Conservation (phyloP, 2,329 filamentous ascomycete species). For the Decorospora gaudefroyi region DNA sequence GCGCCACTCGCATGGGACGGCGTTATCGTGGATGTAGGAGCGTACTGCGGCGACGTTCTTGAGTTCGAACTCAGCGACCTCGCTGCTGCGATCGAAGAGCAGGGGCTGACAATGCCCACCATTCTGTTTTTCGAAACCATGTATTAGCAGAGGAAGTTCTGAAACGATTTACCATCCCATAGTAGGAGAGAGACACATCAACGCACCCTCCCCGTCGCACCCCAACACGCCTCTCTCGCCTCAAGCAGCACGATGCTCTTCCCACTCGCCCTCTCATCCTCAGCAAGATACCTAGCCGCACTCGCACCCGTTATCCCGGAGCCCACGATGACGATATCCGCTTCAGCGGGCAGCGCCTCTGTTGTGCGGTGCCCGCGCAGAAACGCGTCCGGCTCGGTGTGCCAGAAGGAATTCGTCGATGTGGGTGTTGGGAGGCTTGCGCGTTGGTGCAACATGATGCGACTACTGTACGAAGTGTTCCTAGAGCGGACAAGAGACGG, state of each 20-base stretch:
- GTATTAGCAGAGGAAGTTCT: too few relatives aligned
- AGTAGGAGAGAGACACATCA: neutral
- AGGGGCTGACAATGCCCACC: conserved; percentile 73
- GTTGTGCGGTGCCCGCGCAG: conserved; percentile 73
- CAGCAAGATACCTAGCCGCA: conserved; percentile 64
- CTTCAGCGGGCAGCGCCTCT: conserved; percentile 61
- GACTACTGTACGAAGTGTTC: too few relatives aligned
- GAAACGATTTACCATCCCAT: too few relatives aligned
- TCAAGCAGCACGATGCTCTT: conserved; percentile 72
- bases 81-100: conserved; percentile 63
- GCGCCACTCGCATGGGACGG: conserved; percentile 72
- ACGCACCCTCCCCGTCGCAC: conserved; percentile 77
- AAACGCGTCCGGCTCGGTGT: conserved; percentile 65
- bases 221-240: conserved; percentile 78
- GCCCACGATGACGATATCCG: conserved; percentile 73
- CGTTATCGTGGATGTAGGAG: conserved; percentile 60
- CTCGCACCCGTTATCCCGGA: conserved; percentile 78
- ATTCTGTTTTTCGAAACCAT: conserved; percentile 52
- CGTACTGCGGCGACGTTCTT: conserved; percentile 66
- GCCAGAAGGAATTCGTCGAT: conserved; percentile 74
- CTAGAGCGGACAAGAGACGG: too few relatives aligned
- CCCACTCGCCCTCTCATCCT: conserved; percentile 52
- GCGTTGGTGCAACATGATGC: conserved; percentile 41
- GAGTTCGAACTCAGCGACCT: conserved; percentile 72
- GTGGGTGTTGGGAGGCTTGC: conserved; percentile 61